A percentile compares a stretch with the other conserved stretches of the same genome.
These are phyloP conservation scores for Fusarium sororula DNA, from an alignment of 2,329 filamentous ascomycete species.

Conservation along the genomic window DNA sequence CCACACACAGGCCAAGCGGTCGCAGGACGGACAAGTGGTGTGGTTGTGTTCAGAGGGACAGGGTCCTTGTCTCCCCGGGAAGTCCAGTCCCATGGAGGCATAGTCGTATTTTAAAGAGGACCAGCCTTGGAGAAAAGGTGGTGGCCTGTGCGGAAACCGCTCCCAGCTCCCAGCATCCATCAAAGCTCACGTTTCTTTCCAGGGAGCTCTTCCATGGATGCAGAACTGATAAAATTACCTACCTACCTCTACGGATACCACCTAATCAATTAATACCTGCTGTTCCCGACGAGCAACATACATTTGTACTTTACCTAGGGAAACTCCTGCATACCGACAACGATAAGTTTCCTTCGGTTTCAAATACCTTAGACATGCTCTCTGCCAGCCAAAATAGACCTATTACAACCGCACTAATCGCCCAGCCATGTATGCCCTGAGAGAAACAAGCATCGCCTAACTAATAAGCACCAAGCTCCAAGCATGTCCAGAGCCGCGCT, in stretches of 20 bases:
- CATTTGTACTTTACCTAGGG: neutral
- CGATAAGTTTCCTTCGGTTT: neutral
- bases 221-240: neutral
- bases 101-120: conserved; percentile 20
- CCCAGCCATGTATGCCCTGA: neutral
- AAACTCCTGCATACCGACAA: neutral
- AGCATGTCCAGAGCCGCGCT: conserved; percentile 35
- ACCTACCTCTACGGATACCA: neutral
- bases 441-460: neutral
- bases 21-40: conserved; percentile 39
- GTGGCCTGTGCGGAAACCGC: conserved; percentile 31
- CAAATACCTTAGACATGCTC: no score
- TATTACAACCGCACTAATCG: neutral
- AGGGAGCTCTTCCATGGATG: conserved; percentile 12
- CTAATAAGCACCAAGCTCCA: neutral
- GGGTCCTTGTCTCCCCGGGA: conserved; percentile 30
- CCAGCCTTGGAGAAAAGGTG: conserved; percentile 20
- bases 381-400: neutral
- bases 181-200: conserved; percentile 22
- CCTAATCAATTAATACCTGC: neutral
- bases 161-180: neutral
- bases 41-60: conserved; percentile 30
- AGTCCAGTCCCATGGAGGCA: conserved; percentile 25
- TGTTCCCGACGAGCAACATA: neutral
- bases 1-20: conserved; percentile 38